phyloP scores from a whole-genome alignment of 257 asterid species.

The Echium plantagineum region DNA sequence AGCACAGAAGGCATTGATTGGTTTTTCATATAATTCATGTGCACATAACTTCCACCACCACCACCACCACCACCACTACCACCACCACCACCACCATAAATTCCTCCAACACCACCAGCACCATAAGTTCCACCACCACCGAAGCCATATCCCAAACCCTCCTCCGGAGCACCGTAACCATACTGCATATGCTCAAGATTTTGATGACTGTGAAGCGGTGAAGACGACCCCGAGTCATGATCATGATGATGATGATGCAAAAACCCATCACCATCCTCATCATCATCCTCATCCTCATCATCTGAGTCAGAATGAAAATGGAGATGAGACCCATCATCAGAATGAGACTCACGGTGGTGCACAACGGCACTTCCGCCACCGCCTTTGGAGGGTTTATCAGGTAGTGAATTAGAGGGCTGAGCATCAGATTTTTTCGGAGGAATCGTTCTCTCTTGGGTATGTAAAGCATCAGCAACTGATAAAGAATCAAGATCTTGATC shows the following conservation, averaged over 20 bases:
- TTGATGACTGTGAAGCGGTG: constrained; percentile 9
- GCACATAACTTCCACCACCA: constrained; percentile 40
- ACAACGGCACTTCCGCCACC: too few species aligned
- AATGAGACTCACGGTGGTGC: constrained; percentile 7
- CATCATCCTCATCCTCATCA: constrained; percentile 32
- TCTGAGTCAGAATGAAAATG: constrained; percentile 47
- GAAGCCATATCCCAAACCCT: background rate
- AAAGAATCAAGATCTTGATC: constrained; percentile 44
- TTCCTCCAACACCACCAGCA: too few species aligned
- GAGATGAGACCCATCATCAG: constrained; percentile 79
- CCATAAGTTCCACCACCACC: background rate
- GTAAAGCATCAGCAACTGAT: background rate
- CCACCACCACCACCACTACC: constrained; percentile 8
- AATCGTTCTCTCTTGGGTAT: too few species aligned
- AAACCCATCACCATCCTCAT: constrained; percentile 37
- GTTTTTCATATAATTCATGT: constrained; percentile 60
- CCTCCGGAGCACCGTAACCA: constrained; percentile 5
- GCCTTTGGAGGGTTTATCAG: too few species aligned
- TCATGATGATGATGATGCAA: constrained; percentile 27
- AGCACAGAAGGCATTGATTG: constrained; percentile 58
- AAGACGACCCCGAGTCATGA: constrained; percentile 4
- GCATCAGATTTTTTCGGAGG: too few species aligned
- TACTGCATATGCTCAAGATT: constrained; percentile 1
- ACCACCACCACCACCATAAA: constrained; percentile 5
- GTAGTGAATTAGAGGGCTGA: too few species aligned